Evolutionary conservation across 2,329 filamentous ascomycete species (phyloP).

Genomic region (Cucurbitaria berberidis): DNA sequence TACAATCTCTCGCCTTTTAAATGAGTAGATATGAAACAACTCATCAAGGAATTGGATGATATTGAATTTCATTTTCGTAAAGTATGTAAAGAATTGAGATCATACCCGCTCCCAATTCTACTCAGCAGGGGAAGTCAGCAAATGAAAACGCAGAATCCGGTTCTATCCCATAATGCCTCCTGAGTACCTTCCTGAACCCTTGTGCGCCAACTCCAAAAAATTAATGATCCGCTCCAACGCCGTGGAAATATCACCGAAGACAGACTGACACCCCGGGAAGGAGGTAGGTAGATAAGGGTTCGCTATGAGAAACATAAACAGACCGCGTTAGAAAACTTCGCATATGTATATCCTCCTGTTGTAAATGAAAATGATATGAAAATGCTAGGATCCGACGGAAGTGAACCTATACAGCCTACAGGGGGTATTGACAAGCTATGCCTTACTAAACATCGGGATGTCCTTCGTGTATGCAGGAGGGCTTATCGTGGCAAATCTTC

Average conservation of each 20-base stretch:
- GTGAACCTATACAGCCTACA: neutral
- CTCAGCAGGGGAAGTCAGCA: neutral
- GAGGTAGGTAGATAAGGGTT: neutral
- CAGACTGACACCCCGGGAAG: neutral
- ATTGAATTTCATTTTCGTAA: no score
- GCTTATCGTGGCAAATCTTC: neutral
- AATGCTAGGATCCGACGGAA: neutral
- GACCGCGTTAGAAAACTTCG: neutral
- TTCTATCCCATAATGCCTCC: neutral
- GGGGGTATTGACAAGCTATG: neutral
- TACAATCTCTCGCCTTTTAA: no score
- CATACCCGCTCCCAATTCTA: neutral
- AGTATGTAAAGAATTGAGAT: neutral
- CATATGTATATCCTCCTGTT: neutral
- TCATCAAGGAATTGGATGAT: no score
- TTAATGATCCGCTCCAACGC: neutral
- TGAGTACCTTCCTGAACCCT: neutral
- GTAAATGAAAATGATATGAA: neutral
- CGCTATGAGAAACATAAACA: neutral
- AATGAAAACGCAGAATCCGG: neutral
- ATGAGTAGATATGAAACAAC: no score
- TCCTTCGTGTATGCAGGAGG: neutral
- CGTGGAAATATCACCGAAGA: neutral
- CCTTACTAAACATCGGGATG: neutral
- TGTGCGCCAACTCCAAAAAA: neutral